Evolutionary conservation across 1,139 yeast species (phyloP).

Genomic region (Lodderomyces elongisporus): DNA sequence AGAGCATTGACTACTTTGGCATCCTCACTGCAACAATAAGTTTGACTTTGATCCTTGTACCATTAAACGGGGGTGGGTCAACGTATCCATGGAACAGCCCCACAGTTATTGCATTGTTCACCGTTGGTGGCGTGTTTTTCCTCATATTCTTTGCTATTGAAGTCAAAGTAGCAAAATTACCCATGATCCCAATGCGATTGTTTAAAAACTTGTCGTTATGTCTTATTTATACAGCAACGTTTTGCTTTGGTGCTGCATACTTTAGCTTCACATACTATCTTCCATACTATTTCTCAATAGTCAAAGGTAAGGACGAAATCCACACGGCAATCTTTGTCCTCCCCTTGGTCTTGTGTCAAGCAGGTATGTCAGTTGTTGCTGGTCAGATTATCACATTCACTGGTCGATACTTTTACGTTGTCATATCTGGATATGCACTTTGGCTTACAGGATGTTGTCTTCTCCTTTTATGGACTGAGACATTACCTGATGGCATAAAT

Average conservation of each 20-base stretch:
- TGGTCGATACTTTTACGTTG: constrained; percentile 40
- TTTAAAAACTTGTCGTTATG: constrained; percentile 38
- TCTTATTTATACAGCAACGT: constrained; percentile 37
- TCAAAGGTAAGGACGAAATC: constrained; percentile 35
- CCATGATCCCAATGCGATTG: constrained; percentile 52
- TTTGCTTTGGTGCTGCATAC: constrained; percentile 48
- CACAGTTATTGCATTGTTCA: constrained; percentile 42
- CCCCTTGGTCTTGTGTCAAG: constrained; percentile 41
- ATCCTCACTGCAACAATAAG: constrained; percentile 40
- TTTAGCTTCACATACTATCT: constrained; percentile 41
- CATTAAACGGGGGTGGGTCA: constrained; percentile 54
- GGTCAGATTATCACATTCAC: constrained; percentile 40
- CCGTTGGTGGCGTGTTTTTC: constrained; percentile 41
- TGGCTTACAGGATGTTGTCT: constrained; percentile 43
- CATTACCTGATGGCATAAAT: constrained; percentile 27
- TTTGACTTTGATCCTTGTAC: constrained; percentile 42
- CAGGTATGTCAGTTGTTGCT: constrained; percentile 33
- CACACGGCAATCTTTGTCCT: constrained; percentile 36
- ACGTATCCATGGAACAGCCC: constrained; percentile 49
- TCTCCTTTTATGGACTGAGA: constrained; percentile 28
- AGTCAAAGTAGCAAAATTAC: constrained; percentile 44
- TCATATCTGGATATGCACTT: constrained; percentile 35
- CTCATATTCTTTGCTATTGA: constrained; percentile 42
- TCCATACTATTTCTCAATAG: constrained; percentile 50
- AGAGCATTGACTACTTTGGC: constrained; percentile 47